Evolutionary conservation across 1,139 yeast genomes (phyloP).

Genomic region (Sugiyamaella castrensis): DNA sequence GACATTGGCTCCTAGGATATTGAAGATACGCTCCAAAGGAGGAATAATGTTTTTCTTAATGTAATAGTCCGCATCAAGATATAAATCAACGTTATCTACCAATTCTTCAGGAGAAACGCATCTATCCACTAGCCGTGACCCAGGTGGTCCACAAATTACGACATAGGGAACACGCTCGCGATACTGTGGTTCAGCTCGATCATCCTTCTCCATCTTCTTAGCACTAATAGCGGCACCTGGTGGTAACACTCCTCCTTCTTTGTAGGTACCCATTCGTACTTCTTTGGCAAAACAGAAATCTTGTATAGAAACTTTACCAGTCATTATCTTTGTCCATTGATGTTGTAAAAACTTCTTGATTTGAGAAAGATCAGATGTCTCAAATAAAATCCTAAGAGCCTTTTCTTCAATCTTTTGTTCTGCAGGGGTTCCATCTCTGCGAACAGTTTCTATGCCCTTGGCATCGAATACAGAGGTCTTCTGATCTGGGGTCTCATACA

Average conservation of each 20-base stretch:
- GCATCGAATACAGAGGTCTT: slow-evolving; percentile 75
- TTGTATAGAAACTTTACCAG: slow-evolving; percentile 60
- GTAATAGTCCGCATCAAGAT: slow-evolving; percentile 80
- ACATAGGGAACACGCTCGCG: slow-evolving; percentile 85
- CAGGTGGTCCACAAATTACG: slow-evolving; percentile 65
- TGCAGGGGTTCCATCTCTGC: slow-evolving; percentile 94
- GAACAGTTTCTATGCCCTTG: slow-evolving; percentile 89
- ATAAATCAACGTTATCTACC: slow-evolving; percentile 39
- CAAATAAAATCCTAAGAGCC: slow-evolving; percentile 64
- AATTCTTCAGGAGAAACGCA: slow-evolving; percentile 77
- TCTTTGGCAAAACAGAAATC: slow-evolving; percentile 93
- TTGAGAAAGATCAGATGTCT: slow-evolving; percentile 63
- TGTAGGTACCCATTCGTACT: slow-evolving; percentile 80
- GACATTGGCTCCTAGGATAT: slow-evolving; percentile 77
- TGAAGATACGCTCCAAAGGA: slow-evolving; percentile 81
- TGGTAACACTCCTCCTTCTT: slow-evolving; percentile 67
- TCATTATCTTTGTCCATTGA: slow-evolving; percentile 64
- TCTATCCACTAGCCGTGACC: slow-evolving; percentile 68
- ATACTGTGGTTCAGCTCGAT: slow-evolving; percentile 79
- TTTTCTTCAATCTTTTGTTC: slow-evolving; percentile 80
- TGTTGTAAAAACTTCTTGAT: slow-evolving; percentile 62
- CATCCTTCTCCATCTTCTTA: slow-evolving; percentile 59
- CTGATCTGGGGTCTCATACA: slow-evolving; percentile 61
- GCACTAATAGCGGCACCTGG: slow-evolving; percentile 87
- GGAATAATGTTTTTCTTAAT: slow-evolving; percentile 81